Conservation (phyloP, 345 rosid species). For the Lumnitzera littorea region DNA sequence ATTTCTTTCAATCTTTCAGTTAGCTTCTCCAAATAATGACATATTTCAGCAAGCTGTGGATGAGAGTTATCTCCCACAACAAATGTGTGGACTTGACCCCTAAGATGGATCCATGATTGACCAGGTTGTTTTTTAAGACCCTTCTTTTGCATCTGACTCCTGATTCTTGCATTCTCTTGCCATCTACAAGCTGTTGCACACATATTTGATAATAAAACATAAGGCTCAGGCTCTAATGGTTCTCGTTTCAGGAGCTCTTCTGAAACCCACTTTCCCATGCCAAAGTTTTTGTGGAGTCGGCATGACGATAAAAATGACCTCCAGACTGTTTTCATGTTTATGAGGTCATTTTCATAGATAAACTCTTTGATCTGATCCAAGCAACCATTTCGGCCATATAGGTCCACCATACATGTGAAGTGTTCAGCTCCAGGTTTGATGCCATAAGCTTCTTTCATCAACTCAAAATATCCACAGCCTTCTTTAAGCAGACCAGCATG, state of each 20-base stretch:
- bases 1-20: slow-evolving; percentile 25
- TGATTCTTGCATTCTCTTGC: slow-evolving; percentile 32
- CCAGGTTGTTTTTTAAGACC: slow-evolving; percentile 38
- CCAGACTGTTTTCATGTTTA: slow-evolving; percentile 32
- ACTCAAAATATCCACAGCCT: slow-evolving; percentile 32
- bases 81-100: slow-evolving; percentile 25
- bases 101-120: slow-evolving; percentile 48
- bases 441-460: slow-evolving; percentile 35
- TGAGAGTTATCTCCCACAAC: slow-evolving; percentile 31
- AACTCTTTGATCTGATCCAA: slow-evolving; percentile 36
- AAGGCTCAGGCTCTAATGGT: slow-evolving; percentile 36
- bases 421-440: slow-evolving; percentile 43
- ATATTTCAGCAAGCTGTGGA: slow-evolving; percentile 17
- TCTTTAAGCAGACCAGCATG: slow-evolving; percentile 42
- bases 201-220: slow-evolving; percentile 33
- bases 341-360: slow-evolving; percentile 29
- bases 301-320: slow-evolving; percentile 44
- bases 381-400: slow-evolving; percentile 44
- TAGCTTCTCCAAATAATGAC: slow-evolving; percentile 24
- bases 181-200: slow-evolving; percentile 27
- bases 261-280: slow-evolving; percentile 37
- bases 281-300: slow-evolving; percentile 29
- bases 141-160: slow-evolving; percentile 30
- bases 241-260: slow-evolving; percentile 25
- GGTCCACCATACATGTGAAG: slow-evolving; percentile 50